Base-by-base conservation (phyloP, 495 filamentous ascomycete genomes). In the Baudoinia panamericana region DNA sequence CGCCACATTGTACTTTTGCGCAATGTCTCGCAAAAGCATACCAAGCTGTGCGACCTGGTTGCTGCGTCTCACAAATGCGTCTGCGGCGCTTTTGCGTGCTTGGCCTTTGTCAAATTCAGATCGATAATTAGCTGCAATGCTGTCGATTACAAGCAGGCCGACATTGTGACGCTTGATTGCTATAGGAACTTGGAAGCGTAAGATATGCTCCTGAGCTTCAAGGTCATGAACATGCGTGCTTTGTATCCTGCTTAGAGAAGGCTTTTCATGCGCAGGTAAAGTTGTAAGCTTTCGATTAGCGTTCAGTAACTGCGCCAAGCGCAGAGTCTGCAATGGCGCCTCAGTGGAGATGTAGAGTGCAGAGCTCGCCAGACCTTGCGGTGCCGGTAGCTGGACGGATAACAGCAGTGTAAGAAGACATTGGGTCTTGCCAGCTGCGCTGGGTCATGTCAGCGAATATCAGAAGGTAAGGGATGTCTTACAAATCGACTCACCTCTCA, bases 311-410 rank as follows among this genome's bases (percentile, higher is more conserved):
- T 96, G 86, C 0, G 74, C 57, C 0, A 97, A 73, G 4, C 90
- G 83, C 0, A 63, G 68, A 4, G 88, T 96, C 5, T 82, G 73
- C 0, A 97, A 68, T 0, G 84, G 68, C 1, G 83, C 75, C 56
- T 96, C 92, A 27, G 92, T 97, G n/a, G 84, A 92, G 59, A 97
- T 84, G 66, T 97, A 96, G 7, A 97, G 67, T 0, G 82, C 75
- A 10, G 73, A 65, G 34, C 73, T 70, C 17, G 65, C 68, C 8
- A 90, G 67, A 2, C 87, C 88, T 23, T 68, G 62, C 0, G 81
- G 80, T 2, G 73, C 61, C 3, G 80, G 76, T 11, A 95, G 80
- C 55, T 96, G 90, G 9, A 72, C 72, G 11, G 85, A 70, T 22
- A 94, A 72, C 26, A 87, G 76, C 19, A 97, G 72, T 25, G 75